A percentile compares a stretch with the other conserved stretches of the same genome.
Evolutionary conservation across 345 rosid species (phyloP).

Genomic region (Psidium guajava): DNA sequence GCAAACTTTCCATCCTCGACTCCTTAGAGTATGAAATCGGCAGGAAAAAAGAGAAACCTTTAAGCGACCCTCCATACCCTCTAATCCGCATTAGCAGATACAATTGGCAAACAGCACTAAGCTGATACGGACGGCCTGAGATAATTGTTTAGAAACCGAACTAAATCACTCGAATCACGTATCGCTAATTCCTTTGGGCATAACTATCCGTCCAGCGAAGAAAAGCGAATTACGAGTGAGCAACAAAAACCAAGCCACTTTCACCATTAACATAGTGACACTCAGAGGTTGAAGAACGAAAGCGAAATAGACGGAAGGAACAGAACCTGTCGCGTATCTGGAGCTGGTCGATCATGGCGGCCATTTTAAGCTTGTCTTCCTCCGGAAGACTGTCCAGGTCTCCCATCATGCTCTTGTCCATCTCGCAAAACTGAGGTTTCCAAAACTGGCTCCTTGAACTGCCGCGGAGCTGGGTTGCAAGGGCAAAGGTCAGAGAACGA

Average conservation of each 20-base stretch:
- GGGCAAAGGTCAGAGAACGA: background rate
- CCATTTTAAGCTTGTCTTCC: slow-evolving; percentile 66
- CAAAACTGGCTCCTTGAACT: background rate
- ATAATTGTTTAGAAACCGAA: background rate
- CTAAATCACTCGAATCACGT: background rate
- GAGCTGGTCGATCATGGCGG: slow-evolving; percentile 80
- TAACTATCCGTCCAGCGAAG: background rate
- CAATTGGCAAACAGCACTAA: background rate
- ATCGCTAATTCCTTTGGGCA: background rate
- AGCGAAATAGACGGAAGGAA: background rate
- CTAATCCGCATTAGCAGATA: background rate
- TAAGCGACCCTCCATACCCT: background rate
- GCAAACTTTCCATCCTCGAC: background rate
- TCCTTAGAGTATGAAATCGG: background rate
- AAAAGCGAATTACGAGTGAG: accelerated
- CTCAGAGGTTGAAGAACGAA: background rate
- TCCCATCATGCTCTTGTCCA: slow-evolving; percentile 81
- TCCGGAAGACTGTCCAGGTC: slow-evolving; percentile 74
- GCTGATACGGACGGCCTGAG: background rate
- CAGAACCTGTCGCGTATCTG: slow-evolving; percentile 77
- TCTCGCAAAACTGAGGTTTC: background rate
- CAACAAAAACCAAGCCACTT: background rate
- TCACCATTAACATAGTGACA: background rate
- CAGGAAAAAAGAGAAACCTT: background rate
- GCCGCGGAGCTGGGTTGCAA: background rate